Base-by-base conservation (phyloP, 129 eudicot genomes). In the Lonicera japonica region DNA sequence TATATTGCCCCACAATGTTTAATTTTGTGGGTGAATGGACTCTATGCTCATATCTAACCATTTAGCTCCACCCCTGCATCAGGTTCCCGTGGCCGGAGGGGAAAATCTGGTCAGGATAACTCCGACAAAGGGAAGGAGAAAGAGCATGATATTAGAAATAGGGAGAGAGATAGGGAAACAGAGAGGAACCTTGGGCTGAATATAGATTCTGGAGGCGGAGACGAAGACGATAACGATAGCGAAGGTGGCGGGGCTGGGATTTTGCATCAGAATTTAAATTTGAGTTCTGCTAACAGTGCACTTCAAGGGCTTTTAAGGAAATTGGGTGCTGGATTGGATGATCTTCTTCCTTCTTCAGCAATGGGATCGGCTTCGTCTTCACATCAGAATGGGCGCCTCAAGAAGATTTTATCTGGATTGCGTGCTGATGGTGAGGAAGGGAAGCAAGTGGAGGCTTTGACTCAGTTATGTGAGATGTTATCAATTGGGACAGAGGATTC, bases 361-460 rank as follows among this genome's bases (percentile, higher is more conserved):
- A 83, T 92, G 86, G 99, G 86, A 14, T 81, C 98, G 0, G 97
- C 94, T 29, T 90, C 97, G 0, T 80, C 96, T 3, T 92, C 98
- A 1, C 96, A 92, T 36, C 98, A 92, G 72, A 92, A 76, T 14
- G 96, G 99, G 47, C 64, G 95, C 74, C 74, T 85, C 24, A 92
- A 92, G 80, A 92, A 88, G 95, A 92, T 92, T 11, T 40, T 92
- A 14, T 78, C 91, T 0, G 95, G 95, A 6, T 66, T 92, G 82
- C 78, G 96, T 58, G 96, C 99, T 0, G 99, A 92, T 25, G 96
- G 99, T 3, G 99, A 92, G 81, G 99, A 92, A 72, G 99, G 99
- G 34, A 92, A 67, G 80, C 96, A 92, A 64, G 86, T 92, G 12
- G 96, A 87, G 79, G 96, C 95, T 0, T 70, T 92, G 22, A 92